Evolutionary conservation across 768 basidiomycete genomes (phyloP), one percentile per base, ranked within the genome.

Genomic region (Strobilomyces dryophilus): DNA sequence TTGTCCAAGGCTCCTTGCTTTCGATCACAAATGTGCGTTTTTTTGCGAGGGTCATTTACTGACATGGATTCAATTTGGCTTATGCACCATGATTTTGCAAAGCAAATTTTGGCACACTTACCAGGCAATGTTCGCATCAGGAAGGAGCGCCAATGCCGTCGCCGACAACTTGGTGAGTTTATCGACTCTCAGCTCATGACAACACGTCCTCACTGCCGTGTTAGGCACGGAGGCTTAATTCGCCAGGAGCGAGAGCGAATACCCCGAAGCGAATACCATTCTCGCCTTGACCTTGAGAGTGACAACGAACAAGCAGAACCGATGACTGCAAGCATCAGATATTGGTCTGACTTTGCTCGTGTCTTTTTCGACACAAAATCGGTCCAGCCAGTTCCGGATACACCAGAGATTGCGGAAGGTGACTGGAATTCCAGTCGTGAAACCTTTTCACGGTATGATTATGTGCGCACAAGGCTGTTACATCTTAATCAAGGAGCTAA

Each of bases 71-170:
- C n/a, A n/a, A n/a, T n/a, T n/a, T 40, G 41, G 36, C 58, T 60
- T 47, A 60, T 45, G 34, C 24, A 54, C 34, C 31, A 18, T 58
- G 40, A 15, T 6, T 26, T 40, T 42, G 20, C 20, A 46, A 58
- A 89, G 88, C 77, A 18, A 82, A 87, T 57, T 88, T 88, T 58
- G 87, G 88, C 31, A 73, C 81, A 1, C 68, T 87, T 29, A 64
- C 79, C 26, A 70, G 68, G 59, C n/a, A n/a, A n/a, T 59, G 62
- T 34, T 77, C 72, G 54, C 72, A 70, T 53, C 71, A 69, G 18
- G 68, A 66, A 46, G 63, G 65, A 17, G 58, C 57, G 26, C 51
- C 55, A 26, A 56, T n/a, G n/a, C n/a, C 44, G 14, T 44, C 45
- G 56, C 56, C 49, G 18, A 40, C 58, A 49, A 61, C 58, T 21